Evolutionary conservation across 169 alveolate species (phyloP).

Genomic region (Plasmodium malariae): DNA sequence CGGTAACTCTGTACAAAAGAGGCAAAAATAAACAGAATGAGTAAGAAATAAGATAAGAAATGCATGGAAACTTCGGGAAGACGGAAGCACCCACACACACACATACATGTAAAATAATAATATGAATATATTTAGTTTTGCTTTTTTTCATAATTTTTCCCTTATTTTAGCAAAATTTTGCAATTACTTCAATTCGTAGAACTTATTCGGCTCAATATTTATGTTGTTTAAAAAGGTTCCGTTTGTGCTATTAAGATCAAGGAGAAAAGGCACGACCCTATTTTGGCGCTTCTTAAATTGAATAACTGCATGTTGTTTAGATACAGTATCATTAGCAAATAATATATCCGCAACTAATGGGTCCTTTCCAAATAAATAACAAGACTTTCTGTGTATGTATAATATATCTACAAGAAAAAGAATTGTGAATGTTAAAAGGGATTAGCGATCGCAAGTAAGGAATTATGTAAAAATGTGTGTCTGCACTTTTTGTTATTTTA

Average conservation of each 20-base stretch:
- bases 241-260: conserved; percentile 96
- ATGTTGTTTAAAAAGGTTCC: conserved; percentile 95
- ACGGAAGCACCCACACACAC: not conserved
- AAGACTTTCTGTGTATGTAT: conserved; percentile 83
- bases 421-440: conserved; percentile 3
- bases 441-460: not conserved
- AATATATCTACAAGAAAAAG: conserved; percentile 80
- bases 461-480: not conserved
- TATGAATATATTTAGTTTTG: not conserved
- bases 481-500: not conserved
- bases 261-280: conserved; percentile 91
- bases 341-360: conserved; percentile 92
- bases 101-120: not conserved
- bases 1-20: conserved; percentile 40
- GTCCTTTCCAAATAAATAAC: conserved; percentile 95
- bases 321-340: conserved; percentile 90
- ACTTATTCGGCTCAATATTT: conserved; percentile 92
- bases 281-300: conserved; percentile 90
- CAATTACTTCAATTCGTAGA: conserved; percentile 90
- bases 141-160: too few relatives aligned
- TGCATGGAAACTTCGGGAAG: too few relatives aligned
- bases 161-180: too few relatives aligned
- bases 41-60: not conserved
- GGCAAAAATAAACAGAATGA: not conserved
- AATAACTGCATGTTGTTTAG: conserved; percentile 98